Base-by-base conservation (phyloP, 2,329 filamentous ascomycete genomes). In the Microcyclosporella mali region DNA sequence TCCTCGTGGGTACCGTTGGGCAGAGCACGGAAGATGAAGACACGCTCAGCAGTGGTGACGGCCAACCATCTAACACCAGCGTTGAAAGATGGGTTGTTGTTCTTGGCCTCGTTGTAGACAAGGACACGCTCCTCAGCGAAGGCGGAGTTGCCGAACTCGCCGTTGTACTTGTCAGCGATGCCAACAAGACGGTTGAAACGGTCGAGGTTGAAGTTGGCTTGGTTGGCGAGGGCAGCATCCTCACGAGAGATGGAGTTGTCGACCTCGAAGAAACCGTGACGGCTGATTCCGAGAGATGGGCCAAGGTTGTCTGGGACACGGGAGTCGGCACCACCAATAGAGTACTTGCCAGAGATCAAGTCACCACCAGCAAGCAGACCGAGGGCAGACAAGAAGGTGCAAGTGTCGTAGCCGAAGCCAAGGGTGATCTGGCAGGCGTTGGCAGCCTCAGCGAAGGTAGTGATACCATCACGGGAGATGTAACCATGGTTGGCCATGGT, bases 401-500 rank as follows among this genome's bases (percentile, higher is more conserved):
- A 52, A 6, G 53, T 51, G 43, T 51, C 51, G 42, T 56, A 58
- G 43, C 47, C 51, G 48, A 57, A 56, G 40, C 56, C 56, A 17
- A 52, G 50, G 28, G 46, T 53, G 46, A 50, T 57, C 34, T 58
- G 55, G 34, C 53, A 52, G 31, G 56, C 56, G 45, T 55, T 58
- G 29, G 56, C 53, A 18, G 57, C 53, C 40, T 60, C 47, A 19
- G 57, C 53, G 39, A 59, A 57, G 30, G 46, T 52, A 14, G 53
- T 56, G 33, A 59, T 56, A 35, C 57, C 57, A 27, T 43, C 42
- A 14, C 49, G 47, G 41, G 40, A 41, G 38, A 60, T 56, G 50
- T 58, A 59, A 41, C 56, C 56, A 38, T 59, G 56, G 38, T 59
- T 60, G 33, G 58, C 57, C 42, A 60, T 49, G 31, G 56, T 53